These are phyloP conservation scores for Canna indica DNA, from an alignment of 176 grass and related monocot species.

Conservation along the genomic window DNA sequence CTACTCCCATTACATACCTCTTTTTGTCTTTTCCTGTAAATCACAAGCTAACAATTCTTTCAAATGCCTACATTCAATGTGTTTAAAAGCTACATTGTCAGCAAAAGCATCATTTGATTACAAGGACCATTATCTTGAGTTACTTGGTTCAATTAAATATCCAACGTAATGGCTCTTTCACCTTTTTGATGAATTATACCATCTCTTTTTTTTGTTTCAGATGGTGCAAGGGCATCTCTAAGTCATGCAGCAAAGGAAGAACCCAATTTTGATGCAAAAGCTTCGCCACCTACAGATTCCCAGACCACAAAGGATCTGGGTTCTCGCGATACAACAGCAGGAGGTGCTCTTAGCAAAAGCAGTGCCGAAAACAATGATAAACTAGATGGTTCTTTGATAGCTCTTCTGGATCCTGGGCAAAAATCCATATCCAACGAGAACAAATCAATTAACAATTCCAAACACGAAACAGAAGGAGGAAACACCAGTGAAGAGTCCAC, in stretches of 20 bases:
- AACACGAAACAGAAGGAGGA: conserved; percentile 13
- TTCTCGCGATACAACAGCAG: conserved; percentile 12
- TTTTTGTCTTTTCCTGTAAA: background rate
- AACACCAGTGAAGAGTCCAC: conserved; percentile 23
- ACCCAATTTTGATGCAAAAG: conserved; percentile 17
- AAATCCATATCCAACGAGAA: conserved; percentile 15
- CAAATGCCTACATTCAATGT: background rate
- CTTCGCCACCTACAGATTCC: conserved; percentile 7
- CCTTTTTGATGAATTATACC: background rate
- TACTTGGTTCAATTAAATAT: too few relatives aligned
- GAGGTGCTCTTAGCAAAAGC: conserved; percentile 9
- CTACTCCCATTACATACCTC: background rate
- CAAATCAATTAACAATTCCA: conserved; percentile 8
- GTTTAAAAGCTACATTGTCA: too few relatives aligned
- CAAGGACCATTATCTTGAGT: too few relatives aligned
- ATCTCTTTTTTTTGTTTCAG: background rate
- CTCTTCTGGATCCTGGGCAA: conserved; percentile 6
- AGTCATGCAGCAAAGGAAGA: background rate
- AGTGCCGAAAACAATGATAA: background rate
- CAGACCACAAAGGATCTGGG: conserved; percentile 5
- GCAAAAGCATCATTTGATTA: too few relatives aligned
- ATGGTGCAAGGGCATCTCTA: background rate
- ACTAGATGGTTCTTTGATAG: background rate
- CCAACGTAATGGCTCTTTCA: background rate
- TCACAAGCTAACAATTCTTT: background rate